A percentile compares a stretch with the other conserved stretches of the same genome.
These are phyloP conservation scores for Phytopythium kandeliae DNA, from an alignment of 352 stramenopile genomes.

Conservation along the genomic window DNA sequence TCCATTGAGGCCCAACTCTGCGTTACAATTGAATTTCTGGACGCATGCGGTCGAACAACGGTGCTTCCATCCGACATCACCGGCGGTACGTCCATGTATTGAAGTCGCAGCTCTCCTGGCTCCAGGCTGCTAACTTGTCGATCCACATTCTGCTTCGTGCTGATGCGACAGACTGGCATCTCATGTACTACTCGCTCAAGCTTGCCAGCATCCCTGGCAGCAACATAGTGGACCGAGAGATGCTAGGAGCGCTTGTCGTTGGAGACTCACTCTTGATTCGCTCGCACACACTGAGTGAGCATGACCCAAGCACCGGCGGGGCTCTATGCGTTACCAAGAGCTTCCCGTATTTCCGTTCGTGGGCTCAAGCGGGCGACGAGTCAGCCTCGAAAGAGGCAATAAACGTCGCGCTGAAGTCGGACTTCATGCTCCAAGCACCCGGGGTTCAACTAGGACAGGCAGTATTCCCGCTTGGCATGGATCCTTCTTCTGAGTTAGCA, in stretches of 20 bases:
- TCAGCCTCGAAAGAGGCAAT: slow-evolving; percentile 31
- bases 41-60: slow-evolving; percentile 27
- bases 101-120: too few species aligned
- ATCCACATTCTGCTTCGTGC: not conserved
- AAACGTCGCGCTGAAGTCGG: slow-evolving; percentile 40
- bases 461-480: slow-evolving; percentile 27
- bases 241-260: slow-evolving; percentile 43
- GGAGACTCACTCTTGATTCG: slow-evolving; percentile 52
- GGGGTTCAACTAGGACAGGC: slow-evolving; percentile 39
- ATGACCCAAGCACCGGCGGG: not conserved
- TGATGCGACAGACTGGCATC: slow-evolving; percentile 32
- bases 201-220: slow-evolving; percentile 30
- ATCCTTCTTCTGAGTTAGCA: not conserved
- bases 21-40: slow-evolving; percentile 31
- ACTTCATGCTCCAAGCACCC: slow-evolving; percentile 58
- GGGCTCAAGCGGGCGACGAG: slow-evolving; percentile 45
- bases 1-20: slow-evolving; percentile 37
- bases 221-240: slow-evolving; percentile 5
- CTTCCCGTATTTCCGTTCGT: slow-evolving; percentile 64
- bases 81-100: not conserved
- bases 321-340: slow-evolving; percentile 42
- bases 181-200: slow-evolving; percentile 47
- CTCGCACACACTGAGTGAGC: slow-evolving; percentile 5
- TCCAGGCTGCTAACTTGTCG: too few species aligned
- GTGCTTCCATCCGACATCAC: not conserved